Evolutionary conservation across 768 basidiomycete species (phyloP).

Genomic region (Amylocystis lapponica): DNA sequence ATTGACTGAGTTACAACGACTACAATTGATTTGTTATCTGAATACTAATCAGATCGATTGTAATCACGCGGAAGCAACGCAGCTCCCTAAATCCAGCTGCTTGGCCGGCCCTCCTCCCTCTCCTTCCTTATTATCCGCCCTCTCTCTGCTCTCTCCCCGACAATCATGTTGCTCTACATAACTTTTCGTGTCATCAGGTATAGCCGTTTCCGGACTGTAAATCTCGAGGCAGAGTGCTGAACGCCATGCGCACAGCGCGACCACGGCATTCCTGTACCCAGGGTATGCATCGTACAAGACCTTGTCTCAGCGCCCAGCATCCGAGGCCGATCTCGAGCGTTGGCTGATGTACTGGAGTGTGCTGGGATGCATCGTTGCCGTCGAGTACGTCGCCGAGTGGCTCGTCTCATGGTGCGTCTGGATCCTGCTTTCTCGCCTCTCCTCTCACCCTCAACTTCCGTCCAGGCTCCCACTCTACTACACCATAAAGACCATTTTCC

Average conservation of each 20-base stretch:
- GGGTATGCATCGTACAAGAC: conserved; percentile 97
- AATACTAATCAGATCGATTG: too few relatives aligned
- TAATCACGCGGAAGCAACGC: too few relatives aligned
- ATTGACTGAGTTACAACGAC: too few relatives aligned
- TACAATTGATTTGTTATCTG: too few relatives aligned
- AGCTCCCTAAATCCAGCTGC: too few relatives aligned
- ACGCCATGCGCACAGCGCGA: conserved; percentile 39
- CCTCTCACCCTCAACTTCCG: conserved; percentile 1
- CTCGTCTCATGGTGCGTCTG: conserved; percentile 70
- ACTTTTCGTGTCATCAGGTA: conserved; percentile 38
- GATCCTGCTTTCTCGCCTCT: conserved; percentile 2
- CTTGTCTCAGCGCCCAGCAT: conserved; percentile 79
- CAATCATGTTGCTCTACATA: conserved; percentile 38
- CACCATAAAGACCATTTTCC: conserved; percentile 72
- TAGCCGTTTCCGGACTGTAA: background rate
- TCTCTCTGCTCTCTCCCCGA: too few relatives aligned
- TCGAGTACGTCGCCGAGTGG: conserved; percentile 87
- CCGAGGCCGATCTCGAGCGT: conserved; percentile 79
- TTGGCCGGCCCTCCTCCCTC: too few relatives aligned
- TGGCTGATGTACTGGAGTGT: conserved; percentile 99
- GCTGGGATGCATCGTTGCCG: conserved; percentile 70
- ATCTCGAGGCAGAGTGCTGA: background rate
- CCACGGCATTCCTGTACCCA: conserved; percentile 81
- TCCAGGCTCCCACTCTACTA: conserved; percentile 88
- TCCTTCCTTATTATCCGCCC: too few relatives aligned